Evolutionary conservation across 495 filamentous ascomycete species (phyloP).

Genomic region (Aspergillus steynii): DNA sequence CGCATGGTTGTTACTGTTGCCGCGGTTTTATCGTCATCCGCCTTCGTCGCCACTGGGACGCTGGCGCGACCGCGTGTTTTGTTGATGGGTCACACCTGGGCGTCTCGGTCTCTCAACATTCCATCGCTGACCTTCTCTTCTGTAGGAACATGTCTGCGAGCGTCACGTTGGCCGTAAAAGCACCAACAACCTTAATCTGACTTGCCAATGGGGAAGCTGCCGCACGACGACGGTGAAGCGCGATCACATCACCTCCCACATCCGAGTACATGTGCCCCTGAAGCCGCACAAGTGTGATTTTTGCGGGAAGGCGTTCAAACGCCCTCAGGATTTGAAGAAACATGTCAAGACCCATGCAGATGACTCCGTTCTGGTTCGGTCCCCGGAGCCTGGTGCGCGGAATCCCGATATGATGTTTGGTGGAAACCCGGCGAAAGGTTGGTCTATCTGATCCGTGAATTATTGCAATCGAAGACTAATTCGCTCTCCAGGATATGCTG

Average conservation of each 20-base stretch:
- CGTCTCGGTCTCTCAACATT: neutral
- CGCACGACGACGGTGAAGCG: slow-evolving; percentile 97
- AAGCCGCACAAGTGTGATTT: slow-evolving; percentile 99
- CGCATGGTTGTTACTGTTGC: neutral
- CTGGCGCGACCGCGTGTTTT: neutral
- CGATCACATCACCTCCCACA: slow-evolving; percentile 99
- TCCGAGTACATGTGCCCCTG: slow-evolving; percentile 94
- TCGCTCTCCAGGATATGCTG: slow-evolving; percentile 33
- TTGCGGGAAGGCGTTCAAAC: slow-evolving; percentile 98
- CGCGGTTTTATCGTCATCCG: neutral
- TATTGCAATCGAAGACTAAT: neutral
- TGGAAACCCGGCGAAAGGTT: slow-evolving; percentile 37
- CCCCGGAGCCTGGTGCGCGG: slow-evolving; percentile 62
- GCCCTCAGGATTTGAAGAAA: slow-evolving; percentile 98
- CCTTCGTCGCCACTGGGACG: neutral
- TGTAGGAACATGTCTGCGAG: slow-evolving; percentile 96
- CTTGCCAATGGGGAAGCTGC: slow-evolving; percentile 96
- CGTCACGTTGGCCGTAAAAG: slow-evolving; percentile 97
- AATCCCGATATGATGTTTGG: slow-evolving; percentile 57
- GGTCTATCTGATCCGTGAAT: slow-evolving; percentile 14
- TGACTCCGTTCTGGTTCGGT: slow-evolving; percentile 84
- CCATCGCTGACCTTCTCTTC: slow-evolving; percentile 15
- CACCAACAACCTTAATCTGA: slow-evolving; percentile 97
- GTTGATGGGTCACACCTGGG: neutral
- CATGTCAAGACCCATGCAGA: slow-evolving; percentile 99